Conservation (phyloP, 768 basidiomycete species). For the Peribolospora kevripleyi region DNA sequence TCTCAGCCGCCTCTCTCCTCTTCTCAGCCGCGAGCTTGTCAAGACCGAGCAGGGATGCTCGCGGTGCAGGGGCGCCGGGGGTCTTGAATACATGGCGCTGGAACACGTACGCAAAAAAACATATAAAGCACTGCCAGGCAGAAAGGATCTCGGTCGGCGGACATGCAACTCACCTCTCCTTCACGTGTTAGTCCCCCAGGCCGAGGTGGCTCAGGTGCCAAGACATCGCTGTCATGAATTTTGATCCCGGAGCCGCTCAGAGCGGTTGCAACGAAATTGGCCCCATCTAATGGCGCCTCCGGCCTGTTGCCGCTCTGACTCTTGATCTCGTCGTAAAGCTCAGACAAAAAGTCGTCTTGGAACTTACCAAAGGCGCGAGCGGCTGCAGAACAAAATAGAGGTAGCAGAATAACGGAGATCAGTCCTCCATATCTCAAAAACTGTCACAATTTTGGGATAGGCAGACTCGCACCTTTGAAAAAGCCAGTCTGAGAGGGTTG, state of each 20-base stretch:
- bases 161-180: background rate
- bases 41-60: conserved; percentile 58
- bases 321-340: conserved; percentile 55
- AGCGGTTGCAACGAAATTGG: background rate
- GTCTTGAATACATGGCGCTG: conserved; percentile 60
- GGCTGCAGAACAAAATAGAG: conserved; percentile 20
- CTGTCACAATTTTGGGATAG: too few relatives aligned
- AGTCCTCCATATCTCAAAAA: too few relatives aligned
- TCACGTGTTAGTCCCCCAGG: conserved; percentile 8
- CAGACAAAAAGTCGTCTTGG: conserved; percentile 46
- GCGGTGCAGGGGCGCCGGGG: conserved; percentile 49
- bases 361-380: conserved; percentile 70
- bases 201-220: conserved; percentile 8
- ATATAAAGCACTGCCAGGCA: background rate
- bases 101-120: background rate
- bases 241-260: background rate
- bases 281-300: background rate
- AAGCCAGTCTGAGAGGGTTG: conserved; percentile 30
- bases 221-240: conserved; percentile 12
- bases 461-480: conserved; percentile 31
- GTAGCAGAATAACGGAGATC: too few relatives aligned
- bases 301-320: background rate
- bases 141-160: background rate
- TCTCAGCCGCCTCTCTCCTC: conserved; percentile 25
- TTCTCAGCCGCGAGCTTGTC: conserved; percentile 78